A percentile compares a stretch with the other conserved stretches of the same genome.
Evolutionary conservation across 208 protist species (phyloP).

Genomic region (Tritrichomonas foetus): DNA sequence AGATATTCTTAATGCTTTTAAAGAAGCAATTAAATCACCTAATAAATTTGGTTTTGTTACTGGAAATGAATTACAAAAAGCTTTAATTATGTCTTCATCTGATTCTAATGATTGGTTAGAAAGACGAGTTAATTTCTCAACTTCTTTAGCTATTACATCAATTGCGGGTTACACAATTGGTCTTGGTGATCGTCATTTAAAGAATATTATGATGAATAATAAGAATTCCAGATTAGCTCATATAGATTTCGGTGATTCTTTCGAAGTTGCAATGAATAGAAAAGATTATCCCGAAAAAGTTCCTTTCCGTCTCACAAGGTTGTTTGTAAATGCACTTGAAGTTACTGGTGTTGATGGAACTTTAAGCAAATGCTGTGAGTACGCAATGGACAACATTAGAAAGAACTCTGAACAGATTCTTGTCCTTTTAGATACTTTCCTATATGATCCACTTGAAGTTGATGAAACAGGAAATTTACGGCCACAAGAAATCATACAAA

Average conservation of each 20-base stretch:
- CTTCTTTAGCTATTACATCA: background rate
- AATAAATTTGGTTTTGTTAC: background rate
- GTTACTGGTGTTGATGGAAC: background rate
- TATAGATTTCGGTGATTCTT: conserved; percentile 40
- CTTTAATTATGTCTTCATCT: background rate
- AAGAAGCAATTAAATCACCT: background rate
- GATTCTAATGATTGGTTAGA: background rate
- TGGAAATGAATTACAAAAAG: background rate
- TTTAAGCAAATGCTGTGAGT: background rate
- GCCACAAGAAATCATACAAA: background rate
- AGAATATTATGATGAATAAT: background rate
- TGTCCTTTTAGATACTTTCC: conserved; percentile 48
- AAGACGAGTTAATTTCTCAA: background rate
- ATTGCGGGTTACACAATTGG: background rate
- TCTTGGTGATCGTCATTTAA: background rate
- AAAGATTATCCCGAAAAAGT: conserved; percentile 3
- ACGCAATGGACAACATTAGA: conserved; percentile 44
- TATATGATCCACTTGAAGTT: conserved; percentile 42
- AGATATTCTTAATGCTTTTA: too few relatives aligned
- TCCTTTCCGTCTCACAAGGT: background rate
- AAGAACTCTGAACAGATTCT: conserved; percentile 44
- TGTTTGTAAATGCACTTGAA: background rate
- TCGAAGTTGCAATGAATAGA: conserved; percentile 51
- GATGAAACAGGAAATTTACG: background rate
- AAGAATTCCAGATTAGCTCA: background rate